These are phyloP conservation scores for Mayamaea pseudoterrestris DNA, from an alignment of 108 stramenopile species.

Conservation along the genomic window DNA sequence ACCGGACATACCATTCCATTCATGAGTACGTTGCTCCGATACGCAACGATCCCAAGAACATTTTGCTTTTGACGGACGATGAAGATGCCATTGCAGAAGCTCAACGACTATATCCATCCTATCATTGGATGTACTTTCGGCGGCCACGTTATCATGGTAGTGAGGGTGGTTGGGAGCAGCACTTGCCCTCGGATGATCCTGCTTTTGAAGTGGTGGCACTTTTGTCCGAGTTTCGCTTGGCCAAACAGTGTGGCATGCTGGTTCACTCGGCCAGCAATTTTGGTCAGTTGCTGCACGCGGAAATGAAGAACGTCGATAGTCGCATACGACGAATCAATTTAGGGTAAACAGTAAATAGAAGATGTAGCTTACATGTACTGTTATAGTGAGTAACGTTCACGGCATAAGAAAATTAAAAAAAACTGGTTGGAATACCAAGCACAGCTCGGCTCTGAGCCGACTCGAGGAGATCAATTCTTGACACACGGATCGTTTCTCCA, in stretches of 20 bases:
- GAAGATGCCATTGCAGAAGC: constrained; percentile 12
- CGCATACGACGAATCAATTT: too few relatives aligned
- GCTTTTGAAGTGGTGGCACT: constrained; percentile 1
- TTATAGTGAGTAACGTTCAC: too few relatives aligned
- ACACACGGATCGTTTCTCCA: too few relatives aligned
- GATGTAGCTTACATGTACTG: too few relatives aligned
- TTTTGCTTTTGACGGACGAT: constrained; percentile 11
- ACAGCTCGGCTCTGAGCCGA: too few relatives aligned
- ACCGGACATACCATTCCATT: background rate
- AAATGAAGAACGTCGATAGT: background rate
- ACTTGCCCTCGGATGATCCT: constrained; percentile 9
- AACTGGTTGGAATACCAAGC: too few relatives aligned
- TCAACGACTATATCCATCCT: background rate
- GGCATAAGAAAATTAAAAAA: too few relatives aligned
- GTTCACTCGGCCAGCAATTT: background rate
- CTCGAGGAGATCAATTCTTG: too few relatives aligned
- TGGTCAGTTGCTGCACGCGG: background rate
- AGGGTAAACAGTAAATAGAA: too few relatives aligned
- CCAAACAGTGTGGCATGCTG: background rate
- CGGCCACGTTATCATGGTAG: constrained; percentile 1
- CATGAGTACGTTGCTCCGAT: too few relatives aligned
- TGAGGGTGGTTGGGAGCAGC: constrained; percentile 6
- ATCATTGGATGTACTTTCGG: constrained; percentile 11
- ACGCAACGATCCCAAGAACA: too few relatives aligned
- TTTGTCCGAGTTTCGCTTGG: background rate